Evolutionary conservation across 495 filamentous ascomycete species (phyloP).

Genomic region (Bacidia gigantensis): DNA sequence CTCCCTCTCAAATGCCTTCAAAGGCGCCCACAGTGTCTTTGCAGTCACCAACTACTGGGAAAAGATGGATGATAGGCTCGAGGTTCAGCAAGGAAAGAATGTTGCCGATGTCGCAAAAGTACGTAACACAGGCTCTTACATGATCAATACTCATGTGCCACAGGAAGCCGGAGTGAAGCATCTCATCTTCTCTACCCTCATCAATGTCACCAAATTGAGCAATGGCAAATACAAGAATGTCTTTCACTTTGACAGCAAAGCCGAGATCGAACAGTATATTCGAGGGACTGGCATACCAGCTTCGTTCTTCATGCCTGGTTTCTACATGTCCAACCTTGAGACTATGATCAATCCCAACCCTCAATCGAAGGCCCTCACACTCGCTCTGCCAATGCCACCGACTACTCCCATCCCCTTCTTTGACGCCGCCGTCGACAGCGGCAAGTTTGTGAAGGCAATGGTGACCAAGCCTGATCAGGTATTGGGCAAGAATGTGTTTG

Average conservation of each 20-base stretch:
- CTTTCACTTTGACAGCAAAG: slow-evolving; percentile 50
- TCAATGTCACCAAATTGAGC: slow-evolving; percentile 20
- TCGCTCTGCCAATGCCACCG: slow-evolving; percentile 29
- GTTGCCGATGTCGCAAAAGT: slow-evolving; percentile 40
- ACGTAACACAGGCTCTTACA: neutral
- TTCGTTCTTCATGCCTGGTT: slow-evolving; percentile 43
- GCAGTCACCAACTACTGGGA: slow-evolving; percentile 36
- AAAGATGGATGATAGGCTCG: slow-evolving; percentile 29
- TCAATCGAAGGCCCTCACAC: slow-evolving; percentile 23
- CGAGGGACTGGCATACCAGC: slow-evolving; percentile 30
- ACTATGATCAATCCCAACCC: slow-evolving; percentile 19
- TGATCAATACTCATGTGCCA: neutral
- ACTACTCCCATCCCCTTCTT: slow-evolving; percentile 37
- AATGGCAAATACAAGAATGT: slow-evolving; percentile 37
- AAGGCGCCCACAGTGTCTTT: slow-evolving; percentile 37
- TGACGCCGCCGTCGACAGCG: slow-evolving; percentile 36
- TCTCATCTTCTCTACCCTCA: slow-evolving; percentile 35
- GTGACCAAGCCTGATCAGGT: slow-evolving; percentile 14
- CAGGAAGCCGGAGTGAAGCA: slow-evolving; percentile 34
- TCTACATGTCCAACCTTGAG: slow-evolving; percentile 42
- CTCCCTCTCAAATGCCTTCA: slow-evolving; percentile 32
- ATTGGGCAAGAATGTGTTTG: slow-evolving; percentile 21
- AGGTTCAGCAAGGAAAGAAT: slow-evolving; percentile 41
- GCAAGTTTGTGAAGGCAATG: slow-evolving; percentile 42
- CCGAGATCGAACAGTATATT: slow-evolving; percentile 44